Evolutionary conservation across 176 grass and related monocot species (phyloP), one percentile per base, ranked within the genome.

Genomic region (Pharus latifolius): DNA sequence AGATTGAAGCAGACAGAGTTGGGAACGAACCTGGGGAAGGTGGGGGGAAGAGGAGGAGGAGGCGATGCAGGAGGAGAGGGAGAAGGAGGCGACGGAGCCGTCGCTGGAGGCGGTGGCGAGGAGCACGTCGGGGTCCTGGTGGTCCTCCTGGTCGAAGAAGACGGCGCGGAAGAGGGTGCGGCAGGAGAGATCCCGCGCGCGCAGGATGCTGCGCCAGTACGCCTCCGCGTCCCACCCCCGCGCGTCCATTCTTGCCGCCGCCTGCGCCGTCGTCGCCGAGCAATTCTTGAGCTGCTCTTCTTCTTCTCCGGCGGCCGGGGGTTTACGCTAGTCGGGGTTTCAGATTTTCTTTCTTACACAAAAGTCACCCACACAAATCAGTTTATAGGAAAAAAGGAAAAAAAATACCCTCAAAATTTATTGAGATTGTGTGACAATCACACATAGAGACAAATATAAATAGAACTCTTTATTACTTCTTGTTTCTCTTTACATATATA

Each of bases 131-230:
- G 81, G 84, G 26, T 69, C 78, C 33, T 85, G 14, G 54, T 84
- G 78, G 29, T 74, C 65, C 43, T 38, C 23, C 16, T 85, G 68
- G 60, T 88, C 86, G 25, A 73, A 88, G 75, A 98, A 93, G 31
- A 80, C 83, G 13, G 86, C 70, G 64, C 86, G 78, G 78, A 97
- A 97, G 63, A 90, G 83, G 78, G 86, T 93, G 47, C 80, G 86
- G 56, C 71, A 89, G 23, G 68, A 75, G 48, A 90, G 70, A 23
- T 79, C 81, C 24, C 89, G 73, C 17, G 81, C 76, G 24, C 61
- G 62, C 14, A 98, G 86, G 26, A 93, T 82, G n/a, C 80, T 80
- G 0, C 75, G 78, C 78, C 94, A 72, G 71, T 93, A 98, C 25
- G 56, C 70, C 28, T 64, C 74, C 57, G 83, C 79, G 38, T 82